These are phyloP conservation scores for Scedosporium dehoogii DNA, from an alignment of 2,329 filamentous ascomycete genomes.

Conservation along the genomic window DNA sequence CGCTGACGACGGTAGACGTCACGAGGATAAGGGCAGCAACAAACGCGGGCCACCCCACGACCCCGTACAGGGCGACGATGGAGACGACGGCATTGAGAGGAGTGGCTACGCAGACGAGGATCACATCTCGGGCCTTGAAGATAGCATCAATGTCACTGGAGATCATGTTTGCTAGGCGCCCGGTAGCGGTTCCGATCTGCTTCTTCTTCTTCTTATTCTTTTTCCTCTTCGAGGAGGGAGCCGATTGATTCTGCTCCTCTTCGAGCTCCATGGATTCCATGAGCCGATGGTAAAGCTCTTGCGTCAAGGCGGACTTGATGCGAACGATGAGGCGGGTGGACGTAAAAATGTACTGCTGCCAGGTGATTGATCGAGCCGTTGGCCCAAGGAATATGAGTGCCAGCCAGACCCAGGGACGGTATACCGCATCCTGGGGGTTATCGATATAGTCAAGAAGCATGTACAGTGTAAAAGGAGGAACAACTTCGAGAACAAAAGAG, in stretches of 20 bases:
- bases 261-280: slow-evolving; percentile 47
- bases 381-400: slow-evolving; percentile 39
- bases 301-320: slow-evolving; percentile 45
- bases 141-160: slow-evolving; percentile 48
- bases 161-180: slow-evolving; percentile 46
- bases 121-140: slow-evolving; percentile 38
- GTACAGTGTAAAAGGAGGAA: slow-evolving; percentile 44
- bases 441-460: slow-evolving; percentile 36
- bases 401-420: slow-evolving; percentile 44
- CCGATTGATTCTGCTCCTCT: slow-evolving; percentile 20
- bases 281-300: slow-evolving; percentile 47
- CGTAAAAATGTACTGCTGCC: slow-evolving; percentile 48
- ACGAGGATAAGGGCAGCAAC: slow-evolving; percentile 40
- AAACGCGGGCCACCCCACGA: slow-evolving; percentile 45
- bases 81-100: slow-evolving; percentile 37
- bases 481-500: slow-evolving; percentile 33
- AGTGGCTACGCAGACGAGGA: slow-evolving; percentile 34
- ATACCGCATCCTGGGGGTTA: slow-evolving; percentile 29
- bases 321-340: slow-evolving; percentile 42
- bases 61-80: slow-evolving; percentile 40
- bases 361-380: slow-evolving; percentile 34
- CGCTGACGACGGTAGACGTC: slow-evolving; percentile 37
- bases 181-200: slow-evolving; percentile 32
- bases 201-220: slow-evolving; percentile 11
- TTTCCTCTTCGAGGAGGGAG: slow-evolving; percentile 31